Evolutionary conservation across 2,329 filamentous ascomycete species (phyloP).

Genomic region (Geoglossum cookeanum): DNA sequence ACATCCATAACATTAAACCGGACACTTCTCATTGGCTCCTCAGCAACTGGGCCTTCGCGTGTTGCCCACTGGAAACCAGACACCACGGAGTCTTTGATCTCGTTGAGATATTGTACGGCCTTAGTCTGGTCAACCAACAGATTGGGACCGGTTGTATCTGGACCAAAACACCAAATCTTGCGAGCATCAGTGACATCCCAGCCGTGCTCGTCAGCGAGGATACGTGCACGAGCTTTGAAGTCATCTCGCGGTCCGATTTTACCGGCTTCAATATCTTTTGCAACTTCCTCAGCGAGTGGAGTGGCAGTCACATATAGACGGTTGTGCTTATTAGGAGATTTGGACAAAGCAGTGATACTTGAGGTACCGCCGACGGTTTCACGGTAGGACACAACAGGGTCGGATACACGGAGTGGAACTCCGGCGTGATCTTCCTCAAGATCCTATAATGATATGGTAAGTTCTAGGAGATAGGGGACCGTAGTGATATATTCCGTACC

Average conservation of each 20-base stretch:
- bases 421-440: conserved; percentile 98
- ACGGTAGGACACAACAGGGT: conserved; percentile 97
- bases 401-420: conserved; percentile 93
- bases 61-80: conserved; percentile 99
- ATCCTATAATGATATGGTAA: conserved; percentile 30
- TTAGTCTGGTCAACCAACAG: conserved; percentile 99
- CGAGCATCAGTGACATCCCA: conserved; percentile 99
- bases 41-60: conserved; percentile 88
- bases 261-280: conserved; percentile 74
- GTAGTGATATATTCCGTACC: conserved; percentile 12
- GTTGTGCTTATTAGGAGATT: conserved; percentile 99
- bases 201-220: conserved; percentile 89
- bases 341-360: conserved; percentile 91
- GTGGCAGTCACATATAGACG: conserved; percentile 92
- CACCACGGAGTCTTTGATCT: conserved; percentile 99
- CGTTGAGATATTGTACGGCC: conserved; percentile 98
- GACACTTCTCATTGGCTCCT: conserved; percentile 93
- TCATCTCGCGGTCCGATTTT: conserved; percentile 92
- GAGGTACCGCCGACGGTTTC: conserved; percentile 77
- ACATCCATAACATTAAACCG: conserved; percentile 99
- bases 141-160: conserved; percentile 95
- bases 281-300: conserved; percentile 82
- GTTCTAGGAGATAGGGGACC: background rate
- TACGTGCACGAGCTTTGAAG: conserved; percentile 94
- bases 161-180: conserved; percentile 99